phyloP scores from a whole-genome alignment of 2,329 filamentous ascomycete species.

The Monilinia fructigena region DNA sequence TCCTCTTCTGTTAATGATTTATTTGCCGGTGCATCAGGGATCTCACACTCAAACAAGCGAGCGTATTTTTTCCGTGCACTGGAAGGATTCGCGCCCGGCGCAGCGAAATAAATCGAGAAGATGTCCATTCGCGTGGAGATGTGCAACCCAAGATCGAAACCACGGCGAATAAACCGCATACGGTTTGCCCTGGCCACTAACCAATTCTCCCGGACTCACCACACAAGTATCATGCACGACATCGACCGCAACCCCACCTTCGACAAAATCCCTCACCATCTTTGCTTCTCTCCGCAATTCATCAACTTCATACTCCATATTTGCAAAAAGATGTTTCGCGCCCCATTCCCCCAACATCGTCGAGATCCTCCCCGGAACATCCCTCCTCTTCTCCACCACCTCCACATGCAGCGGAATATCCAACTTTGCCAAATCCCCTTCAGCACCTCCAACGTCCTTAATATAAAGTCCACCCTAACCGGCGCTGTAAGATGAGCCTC shows the following conservation, averaged over 20 bases:
- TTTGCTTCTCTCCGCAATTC: slow-evolving; percentile 75
- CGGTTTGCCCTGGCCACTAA: slow-evolving; percentile 68
- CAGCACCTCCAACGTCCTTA: slow-evolving; percentile 68
- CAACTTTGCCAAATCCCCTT: slow-evolving; percentile 64
- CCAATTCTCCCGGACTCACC: slow-evolving; percentile 69
- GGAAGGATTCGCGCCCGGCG: slow-evolving; percentile 56
- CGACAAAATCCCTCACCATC: slow-evolving; percentile 59
- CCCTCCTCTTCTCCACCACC: slow-evolving; percentile 63
- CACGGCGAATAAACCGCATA: slow-evolving; percentile 85
- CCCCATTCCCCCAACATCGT: slow-evolving; percentile 70
- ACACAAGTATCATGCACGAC: slow-evolving; percentile 79
- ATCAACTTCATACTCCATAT: slow-evolving; percentile 90
- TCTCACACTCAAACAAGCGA: slow-evolving; percentile 56
- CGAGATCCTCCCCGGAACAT: slow-evolving; percentile 60
- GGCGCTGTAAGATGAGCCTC: slow-evolving; percentile 75
- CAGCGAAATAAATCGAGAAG: slow-evolving; percentile 61
- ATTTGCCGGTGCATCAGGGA: slow-evolving; percentile 62
- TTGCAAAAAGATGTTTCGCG: slow-evolving; percentile 73
- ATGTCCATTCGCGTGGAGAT: slow-evolving; percentile 68
- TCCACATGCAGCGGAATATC: slow-evolving; percentile 79
- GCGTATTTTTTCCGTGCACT: slow-evolving; percentile 47
- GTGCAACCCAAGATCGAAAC: slow-evolving; percentile 72
- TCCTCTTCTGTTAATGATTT: slow-evolving; percentile 63
- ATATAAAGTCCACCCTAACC: slow-evolving; percentile 73
- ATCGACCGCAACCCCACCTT: slow-evolving; percentile 66